phyloP scores from a whole-genome alignment of 345 rosid species.

The Brassica incana region DNA sequence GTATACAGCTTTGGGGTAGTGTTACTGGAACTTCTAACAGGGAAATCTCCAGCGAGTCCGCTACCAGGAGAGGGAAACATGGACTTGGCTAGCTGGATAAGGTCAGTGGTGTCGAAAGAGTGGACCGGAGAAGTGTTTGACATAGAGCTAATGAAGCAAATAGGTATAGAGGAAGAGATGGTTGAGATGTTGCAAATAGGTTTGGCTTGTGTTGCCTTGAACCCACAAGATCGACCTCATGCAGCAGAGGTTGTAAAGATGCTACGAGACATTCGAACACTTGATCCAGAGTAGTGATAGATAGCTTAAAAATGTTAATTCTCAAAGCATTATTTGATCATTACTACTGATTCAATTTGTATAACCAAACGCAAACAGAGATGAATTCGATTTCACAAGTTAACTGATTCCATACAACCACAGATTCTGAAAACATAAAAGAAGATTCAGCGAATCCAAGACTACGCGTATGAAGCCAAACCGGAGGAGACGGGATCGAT shows the following conservation, averaged over 20 bases:
- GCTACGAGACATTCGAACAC: conserved; percentile 55
- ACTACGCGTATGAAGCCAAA: conserved; percentile 19
- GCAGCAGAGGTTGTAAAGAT: conserved; percentile 52
- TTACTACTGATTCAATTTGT: not conserved
- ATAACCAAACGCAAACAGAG: not conserved
- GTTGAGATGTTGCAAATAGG: conserved; percentile 78
- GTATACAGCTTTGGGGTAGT: conserved; percentile 82
- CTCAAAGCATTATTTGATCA: conserved; percentile 2
- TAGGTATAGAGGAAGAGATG: conserved; percentile 64
- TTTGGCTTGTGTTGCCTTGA: conserved; percentile 59
- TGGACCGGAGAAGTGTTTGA: conserved; percentile 91
- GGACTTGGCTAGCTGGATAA: conserved; percentile 75
- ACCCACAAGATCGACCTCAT: conserved; percentile 60
- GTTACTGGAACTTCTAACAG: conserved; percentile 72
- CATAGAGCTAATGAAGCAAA: conserved; percentile 56
- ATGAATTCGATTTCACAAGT: conserved; percentile 25
- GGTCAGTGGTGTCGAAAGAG: conserved; percentile 70
- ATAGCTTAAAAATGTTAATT: conserved; percentile 29
- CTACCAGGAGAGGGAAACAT: conserved; percentile 46
- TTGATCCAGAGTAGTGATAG: conserved; percentile 43
- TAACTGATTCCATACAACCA: conserved; percentile 21
- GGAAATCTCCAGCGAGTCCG: conserved; percentile 61
- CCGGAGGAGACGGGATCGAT: conserved; percentile 9
- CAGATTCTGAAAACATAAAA: conserved; percentile 2
- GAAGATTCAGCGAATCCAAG: conserved; percentile 46